phyloP scores from a whole-genome alignment of 139 green algal species.

The Gonium pectorale region DNA sequence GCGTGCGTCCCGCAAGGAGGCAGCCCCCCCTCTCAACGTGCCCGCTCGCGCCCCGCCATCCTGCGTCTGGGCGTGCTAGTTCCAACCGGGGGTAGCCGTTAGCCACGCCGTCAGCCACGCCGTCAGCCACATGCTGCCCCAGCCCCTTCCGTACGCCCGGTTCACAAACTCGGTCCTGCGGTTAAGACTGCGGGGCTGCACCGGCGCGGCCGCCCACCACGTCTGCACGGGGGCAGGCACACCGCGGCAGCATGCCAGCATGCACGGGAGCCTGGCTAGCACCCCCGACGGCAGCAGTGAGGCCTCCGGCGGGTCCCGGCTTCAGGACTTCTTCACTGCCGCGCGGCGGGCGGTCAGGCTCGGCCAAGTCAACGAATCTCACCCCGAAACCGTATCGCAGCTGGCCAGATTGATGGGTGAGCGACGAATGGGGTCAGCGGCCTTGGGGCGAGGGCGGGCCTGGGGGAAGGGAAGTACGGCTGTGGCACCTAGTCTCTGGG shows the following conservation, averaged over 20 bases:
- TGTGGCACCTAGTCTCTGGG: too few relatives aligned
- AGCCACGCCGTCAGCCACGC: too few relatives aligned
- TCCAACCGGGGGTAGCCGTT: too few relatives aligned
- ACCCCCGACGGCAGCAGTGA: neutral
- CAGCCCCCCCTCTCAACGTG: too few relatives aligned
- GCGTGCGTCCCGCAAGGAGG: too few relatives aligned
- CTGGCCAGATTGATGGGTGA: slow-evolving; percentile 17
- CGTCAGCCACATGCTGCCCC: slow-evolving; percentile 26
- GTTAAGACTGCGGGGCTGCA: slow-evolving; percentile 19
- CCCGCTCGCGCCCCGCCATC: too few relatives aligned
- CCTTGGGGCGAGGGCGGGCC: neutral
- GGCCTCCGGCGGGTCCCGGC: neutral
- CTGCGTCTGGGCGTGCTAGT: too few relatives aligned
- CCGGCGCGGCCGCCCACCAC: neutral
- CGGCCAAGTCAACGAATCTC: neutral
- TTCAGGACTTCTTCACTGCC: slow-evolving; percentile 29
- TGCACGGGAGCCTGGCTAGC: slow-evolving; percentile 6
- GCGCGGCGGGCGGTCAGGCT: neutral
- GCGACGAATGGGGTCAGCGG: neutral
- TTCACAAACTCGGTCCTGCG: slow-evolving; percentile 19
- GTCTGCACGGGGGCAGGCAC: neutral
- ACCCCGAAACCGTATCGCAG: neutral
- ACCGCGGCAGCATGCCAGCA: slow-evolving; percentile 23
- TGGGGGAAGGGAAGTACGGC: too few relatives aligned
- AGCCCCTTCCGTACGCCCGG: slow-evolving; percentile 17